Evolutionary conservation across 2,329 filamentous ascomycete species (phyloP).

Genomic region (Huntiella moniliformis): DNA sequence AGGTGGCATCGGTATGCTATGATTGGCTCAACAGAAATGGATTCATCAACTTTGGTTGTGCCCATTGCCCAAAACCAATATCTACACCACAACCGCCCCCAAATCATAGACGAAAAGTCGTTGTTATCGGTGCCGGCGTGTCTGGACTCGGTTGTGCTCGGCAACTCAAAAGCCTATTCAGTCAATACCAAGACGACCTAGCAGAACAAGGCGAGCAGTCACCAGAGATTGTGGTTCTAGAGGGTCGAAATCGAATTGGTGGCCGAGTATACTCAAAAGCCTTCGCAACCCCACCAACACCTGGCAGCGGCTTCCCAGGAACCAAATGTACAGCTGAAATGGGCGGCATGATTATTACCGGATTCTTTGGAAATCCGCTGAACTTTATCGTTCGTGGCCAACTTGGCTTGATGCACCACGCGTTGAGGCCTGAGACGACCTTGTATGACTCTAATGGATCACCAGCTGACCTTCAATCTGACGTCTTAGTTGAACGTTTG

Average conservation of each 20-base stretch:
- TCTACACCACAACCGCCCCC: slow-evolving; percentile 23
- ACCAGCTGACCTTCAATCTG: slow-evolving; percentile 58
- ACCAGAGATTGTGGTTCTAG: slow-evolving; percentile 62
- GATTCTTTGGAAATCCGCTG: slow-evolving; percentile 90
- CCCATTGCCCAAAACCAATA: slow-evolving; percentile 30
- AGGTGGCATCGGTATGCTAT: slow-evolving; percentile 71
- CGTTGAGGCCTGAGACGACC: slow-evolving; percentile 60
- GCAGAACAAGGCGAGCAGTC: slow-evolving; percentile 44
- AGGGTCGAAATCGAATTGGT: slow-evolving; percentile 73
- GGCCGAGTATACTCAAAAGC: slow-evolving; percentile 79
- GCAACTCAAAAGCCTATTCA: slow-evolving; percentile 72
- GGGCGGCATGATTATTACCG: slow-evolving; percentile 95
- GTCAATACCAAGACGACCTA: slow-evolving; percentile 56
- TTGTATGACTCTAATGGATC: slow-evolving; percentile 73
- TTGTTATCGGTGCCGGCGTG: slow-evolving; percentile 85
- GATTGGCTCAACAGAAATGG: slow-evolving; percentile 82
- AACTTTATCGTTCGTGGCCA: slow-evolving; percentile 84
- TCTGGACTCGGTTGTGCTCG: slow-evolving; percentile 81
- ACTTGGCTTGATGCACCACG: slow-evolving; percentile 69
- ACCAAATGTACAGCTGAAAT: slow-evolving; percentile 73
- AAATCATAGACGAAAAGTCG: slow-evolving; percentile 45
- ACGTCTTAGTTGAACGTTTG: slow-evolving; percentile 71
- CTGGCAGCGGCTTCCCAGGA: slow-evolving; percentile 27
- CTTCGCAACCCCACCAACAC: slow-evolving; percentile 38
- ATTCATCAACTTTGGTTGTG: slow-evolving; percentile 92